Base-by-base conservation (phyloP, 768 basidiomycete species). In the Baorangia bicolor region DNA sequence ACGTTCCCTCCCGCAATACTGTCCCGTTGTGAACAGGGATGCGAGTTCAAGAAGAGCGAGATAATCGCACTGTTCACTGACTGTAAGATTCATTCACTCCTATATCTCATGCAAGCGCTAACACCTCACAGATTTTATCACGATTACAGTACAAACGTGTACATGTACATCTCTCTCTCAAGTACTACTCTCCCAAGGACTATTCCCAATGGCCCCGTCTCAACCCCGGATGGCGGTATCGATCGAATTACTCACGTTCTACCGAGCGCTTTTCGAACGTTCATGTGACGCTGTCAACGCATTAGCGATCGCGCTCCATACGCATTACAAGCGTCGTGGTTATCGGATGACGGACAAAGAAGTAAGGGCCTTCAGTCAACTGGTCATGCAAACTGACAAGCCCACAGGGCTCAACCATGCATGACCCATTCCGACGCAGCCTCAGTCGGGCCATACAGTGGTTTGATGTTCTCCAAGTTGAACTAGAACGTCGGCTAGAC, bases 221-320 rank as follows among this genome's bases (percentile, higher is more conserved):
- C 58, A 62, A 30, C 62, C 68, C 1, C 45, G 46, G 2, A 55
- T 64, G 41, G 60, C 57, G 0, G 53, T 68, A 13, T 69, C 66
- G 0, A 57, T 75, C 3, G 64, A 73, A 6, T 57, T 76, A 1
- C 53, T 76, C 0, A 56, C 69, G 2, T 74, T 76, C 49, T 75
- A 74, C 50, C 51, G 41, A 1, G 63, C 69, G 2, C 55, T 76
- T 1, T 77, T 77, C 39, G 69, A 76, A 51, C 57, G 64, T 0
- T 74, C 75, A 0, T 76, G 74, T 20, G 68, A 77, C 51, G 21
- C 49, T 47, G 57, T 62, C 53, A 43, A 72, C 49, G 20, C 20
- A 5, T 20, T 47, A 11, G 46, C 54, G 2, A 27, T 23, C 30
- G 39, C 14, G 3, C 21, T 49, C 35, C n/a, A 37, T 12, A 21